Base-by-base conservation (phyloP, 164 flowering plant genomes). In the Nymphaea colorata region DNA sequence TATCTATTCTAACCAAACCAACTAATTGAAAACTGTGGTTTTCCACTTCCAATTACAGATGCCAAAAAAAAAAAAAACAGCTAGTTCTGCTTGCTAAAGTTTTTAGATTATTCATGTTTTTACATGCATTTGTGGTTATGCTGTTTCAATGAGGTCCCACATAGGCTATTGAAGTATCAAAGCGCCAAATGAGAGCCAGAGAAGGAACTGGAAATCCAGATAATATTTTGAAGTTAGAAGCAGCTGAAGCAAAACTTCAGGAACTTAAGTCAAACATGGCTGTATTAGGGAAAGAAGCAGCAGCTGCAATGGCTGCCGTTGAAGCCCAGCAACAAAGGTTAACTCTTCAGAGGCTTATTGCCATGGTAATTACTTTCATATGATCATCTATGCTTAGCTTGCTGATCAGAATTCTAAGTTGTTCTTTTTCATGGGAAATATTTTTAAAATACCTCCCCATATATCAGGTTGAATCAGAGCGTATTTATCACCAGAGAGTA, bases 291-390 rank as follows among this genome's bases (percentile, higher is more conserved):
- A 93, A 89, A 81, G 98, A 93, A 82, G 98, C 98, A 74, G 78
- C 84, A 12, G 86, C 97, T 41, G 90, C 98, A 66, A 91, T 93
- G 97, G 81, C 93, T 74, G 93, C 96, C 74, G 97, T 93, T 57
- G 98, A 93, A 82, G 87, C 85, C 64, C 98, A 93, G 78, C 98
- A 93, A 60, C 98, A 91, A 69, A 86, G 96, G 66, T 73, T 91
- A 77, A 93, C 98, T 42, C 87, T 91, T 25, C 97, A 93, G 67
- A 79, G 96, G 57, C 88, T 93, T 60, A 84, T 91, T 72, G 64
- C 97, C 64, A 87, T 89, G 97, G 98, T 91, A 84, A 69, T 60
- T 43, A 16, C 47, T 68, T 53, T 68, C 6, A 42, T 41, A 62
- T 4, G 59, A 45, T 47, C 41, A 18, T 42, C 45, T 47, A 60